Percentiles rank a stretch among this genome's conserved stretches.
phyloP scores from a whole-genome alignment of 2,329 filamentous ascomycete species.

The Cytospora mali region DNA sequence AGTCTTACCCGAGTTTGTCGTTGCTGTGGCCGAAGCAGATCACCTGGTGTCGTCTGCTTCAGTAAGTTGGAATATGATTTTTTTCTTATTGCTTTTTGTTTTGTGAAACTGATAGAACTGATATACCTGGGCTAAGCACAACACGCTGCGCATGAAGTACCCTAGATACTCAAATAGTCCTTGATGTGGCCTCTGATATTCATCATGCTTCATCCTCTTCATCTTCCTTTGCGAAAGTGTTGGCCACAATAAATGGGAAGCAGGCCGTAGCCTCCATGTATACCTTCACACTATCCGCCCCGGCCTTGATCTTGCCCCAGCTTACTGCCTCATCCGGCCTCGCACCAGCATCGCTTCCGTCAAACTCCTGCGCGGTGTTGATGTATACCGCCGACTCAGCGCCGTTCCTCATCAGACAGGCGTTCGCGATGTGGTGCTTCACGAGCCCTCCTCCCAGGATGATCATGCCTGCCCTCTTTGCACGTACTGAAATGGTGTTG shows the following conservation, averaged over 20 bases:
- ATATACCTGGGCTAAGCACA: not conserved
- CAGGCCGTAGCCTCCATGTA: constrained; percentile 67
- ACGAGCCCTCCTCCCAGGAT: constrained; percentile 92
- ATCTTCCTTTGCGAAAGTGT: constrained; percentile 63
- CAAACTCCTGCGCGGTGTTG: constrained; percentile 96
- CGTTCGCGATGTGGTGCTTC: constrained; percentile 98
- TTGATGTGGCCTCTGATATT: not conserved
- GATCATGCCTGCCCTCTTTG: constrained; percentile 90
- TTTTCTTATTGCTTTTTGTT: no score
- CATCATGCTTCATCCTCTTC: constrained; percentile 25
- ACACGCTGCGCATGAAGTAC: not conserved
- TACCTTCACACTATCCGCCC: constrained; percentile 88
- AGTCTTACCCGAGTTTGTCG: no score
- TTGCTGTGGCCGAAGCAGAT: no score
- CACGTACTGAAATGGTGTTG: constrained; percentile 87
- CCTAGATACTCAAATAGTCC: not conserved
- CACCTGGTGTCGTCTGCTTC: no score
- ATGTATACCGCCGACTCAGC: constrained; percentile 97
- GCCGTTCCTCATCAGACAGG: constrained; percentile 95
- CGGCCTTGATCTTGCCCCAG: constrained; percentile 96
- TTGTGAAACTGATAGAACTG: not conserved
- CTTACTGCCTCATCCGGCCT: constrained; percentile 95
- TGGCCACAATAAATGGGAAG: constrained; percentile 68
- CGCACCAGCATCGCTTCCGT: constrained; percentile 94
- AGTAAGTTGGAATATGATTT: no score